Evolutionary conservation across 2,329 filamentous ascomycete genomes (phyloP), one percentile per base, ranked within the genome.

Genomic region (Talaromyces sp.): DNA sequence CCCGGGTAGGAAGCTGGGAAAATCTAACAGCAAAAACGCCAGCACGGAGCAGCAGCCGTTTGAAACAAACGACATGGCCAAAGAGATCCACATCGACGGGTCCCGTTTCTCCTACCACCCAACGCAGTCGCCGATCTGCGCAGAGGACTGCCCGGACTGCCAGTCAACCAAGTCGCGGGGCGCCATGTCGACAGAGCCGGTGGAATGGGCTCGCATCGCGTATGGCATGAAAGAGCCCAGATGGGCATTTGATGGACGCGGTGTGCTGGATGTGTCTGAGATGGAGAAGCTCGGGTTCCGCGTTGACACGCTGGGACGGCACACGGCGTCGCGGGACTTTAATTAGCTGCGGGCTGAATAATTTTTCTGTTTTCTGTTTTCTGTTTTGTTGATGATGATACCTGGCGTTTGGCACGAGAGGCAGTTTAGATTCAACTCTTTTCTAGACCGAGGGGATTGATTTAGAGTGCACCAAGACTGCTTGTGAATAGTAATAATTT

Each of bases 231-330:
- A 75, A 60, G 75, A 77, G 52, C 81, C 81, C 1, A 81, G 76
- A 63, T 82, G 76, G 70, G 76, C 82, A 5, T 83, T 83, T 68
- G 81, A 83, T 68, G 81, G 81, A 23, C 68, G 75, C 28, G 72
- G 72, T 28, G 65, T 76, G 36, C 59, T 78, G 27, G 73, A 79
- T 63, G 66, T 67, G 8, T 47, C 56, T 1, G 70, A 75, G 62
- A 65, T 79, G 64, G 71, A 75, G 59, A 69, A 67, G 54, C 61
- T 78, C 40, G 76, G 76, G 6, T 68, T 77, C 28, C 64, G 69
- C 10, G 68, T 77, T 18, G 74, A 76, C 23, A 64, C 62, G n/a
- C 52, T 64, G n/a, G 62, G 62, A 12, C 62, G 62, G 28, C 59
- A 63, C 47, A 63, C 61, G 16, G 44, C 27, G 53, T 60, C 61